A percentile compares a stretch with the other conserved stretches of the same genome.
Evolutionary conservation across 768 basidiomycete species (phyloP).

Genomic region (Lactarius vividus): DNA sequence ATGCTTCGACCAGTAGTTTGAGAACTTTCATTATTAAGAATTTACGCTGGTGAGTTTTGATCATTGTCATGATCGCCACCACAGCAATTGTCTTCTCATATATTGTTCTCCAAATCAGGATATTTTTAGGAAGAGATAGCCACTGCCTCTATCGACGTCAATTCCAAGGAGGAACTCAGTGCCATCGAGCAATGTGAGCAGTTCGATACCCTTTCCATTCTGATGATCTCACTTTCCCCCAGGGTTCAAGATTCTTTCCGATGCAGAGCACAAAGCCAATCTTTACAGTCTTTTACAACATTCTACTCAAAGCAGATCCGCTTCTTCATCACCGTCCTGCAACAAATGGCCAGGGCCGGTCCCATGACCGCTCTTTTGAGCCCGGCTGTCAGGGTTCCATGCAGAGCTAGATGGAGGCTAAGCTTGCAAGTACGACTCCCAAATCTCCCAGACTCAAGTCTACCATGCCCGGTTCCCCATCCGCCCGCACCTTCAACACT

Average conservation of each 20-base stretch:
- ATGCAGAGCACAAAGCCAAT: too few species aligned
- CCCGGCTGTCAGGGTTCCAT: slow-evolving; percentile 91
- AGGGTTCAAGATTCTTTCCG: too few species aligned
- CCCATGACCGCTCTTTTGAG: slow-evolving; percentile 96
- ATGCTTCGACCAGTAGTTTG: slow-evolving; percentile 97
- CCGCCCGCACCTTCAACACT: slow-evolving; percentile 61
- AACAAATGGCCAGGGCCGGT: slow-evolving; percentile 97
- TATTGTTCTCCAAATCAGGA: too few species aligned
- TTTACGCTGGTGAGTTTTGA: slow-evolving; percentile 60
- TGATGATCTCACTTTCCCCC: too few species aligned
- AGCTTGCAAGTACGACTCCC: slow-evolving; percentile 72
- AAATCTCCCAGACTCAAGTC: slow-evolving; percentile 91
- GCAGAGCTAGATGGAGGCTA: slow-evolving; percentile 97
- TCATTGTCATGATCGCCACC: background rate
- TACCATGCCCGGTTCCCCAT: slow-evolving; percentile 72
- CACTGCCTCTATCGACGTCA: slow-evolving; percentile 94
- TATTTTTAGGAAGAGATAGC: slow-evolving; percentile 86
- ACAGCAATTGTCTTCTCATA: slow-evolving; percentile 3
- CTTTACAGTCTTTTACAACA: too few species aligned
- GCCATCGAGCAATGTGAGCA: slow-evolving; percentile 96
- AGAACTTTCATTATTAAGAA: slow-evolving; percentile 95
- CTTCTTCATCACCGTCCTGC: slow-evolving; percentile 89
- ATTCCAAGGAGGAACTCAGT: slow-evolving; percentile 97
- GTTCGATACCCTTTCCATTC: too few species aligned
- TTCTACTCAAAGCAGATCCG: slow-evolving; percentile 90